Evolutionary conservation across 495 filamentous ascomycete species (phyloP).

Genomic region (Aspergillus biplanus): DNA sequence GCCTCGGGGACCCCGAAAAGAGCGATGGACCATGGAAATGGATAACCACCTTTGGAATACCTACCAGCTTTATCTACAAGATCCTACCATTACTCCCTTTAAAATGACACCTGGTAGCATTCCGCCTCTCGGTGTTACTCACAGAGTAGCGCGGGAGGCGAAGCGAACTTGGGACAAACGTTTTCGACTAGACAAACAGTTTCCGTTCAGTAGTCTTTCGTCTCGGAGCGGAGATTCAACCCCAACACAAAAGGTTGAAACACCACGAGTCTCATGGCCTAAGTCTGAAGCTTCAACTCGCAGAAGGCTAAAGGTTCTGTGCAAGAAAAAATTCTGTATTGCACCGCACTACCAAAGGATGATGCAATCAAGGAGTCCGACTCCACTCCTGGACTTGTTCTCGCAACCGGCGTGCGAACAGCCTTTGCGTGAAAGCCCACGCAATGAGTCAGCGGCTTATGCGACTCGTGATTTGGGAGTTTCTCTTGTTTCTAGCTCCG

Average conservation of each 20-base stretch:
- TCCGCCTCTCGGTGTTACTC: conserved; percentile 87
- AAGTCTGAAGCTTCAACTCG: conserved; percentile 81
- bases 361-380: conserved; percentile 73
- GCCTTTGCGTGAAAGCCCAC: conserved; percentile 28
- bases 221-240: conserved; percentile 66
- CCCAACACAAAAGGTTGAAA: conserved; percentile 45
- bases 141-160: conserved; percentile 84
- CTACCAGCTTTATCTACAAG: conserved; percentile 83
- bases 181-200: conserved; percentile 27
- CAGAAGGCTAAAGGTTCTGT: conserved; percentile 78
- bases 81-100: conserved; percentile 92
- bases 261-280: conserved; percentile 66
- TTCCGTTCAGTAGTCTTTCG: conserved; percentile 35
- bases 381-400: conserved; percentile 66
- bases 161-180: conserved; percentile 74
- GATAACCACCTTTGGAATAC: conserved; percentile 92
- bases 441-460: conserved; percentile 46
- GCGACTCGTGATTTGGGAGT: conserved; percentile 81
- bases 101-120: conserved; percentile 84
- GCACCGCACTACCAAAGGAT: conserved; percentile 70
- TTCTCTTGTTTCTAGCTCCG: conserved; percentile 79
- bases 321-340: conserved; percentile 72
- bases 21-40: conserved; percentile 83
- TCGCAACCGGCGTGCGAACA: conserved; percentile 43
- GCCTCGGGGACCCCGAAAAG: conserved; percentile 27